Evolutionary conservation across 768 basidiomycete genomes (phyloP).

Genomic region (Termitomyces sp.): DNA sequence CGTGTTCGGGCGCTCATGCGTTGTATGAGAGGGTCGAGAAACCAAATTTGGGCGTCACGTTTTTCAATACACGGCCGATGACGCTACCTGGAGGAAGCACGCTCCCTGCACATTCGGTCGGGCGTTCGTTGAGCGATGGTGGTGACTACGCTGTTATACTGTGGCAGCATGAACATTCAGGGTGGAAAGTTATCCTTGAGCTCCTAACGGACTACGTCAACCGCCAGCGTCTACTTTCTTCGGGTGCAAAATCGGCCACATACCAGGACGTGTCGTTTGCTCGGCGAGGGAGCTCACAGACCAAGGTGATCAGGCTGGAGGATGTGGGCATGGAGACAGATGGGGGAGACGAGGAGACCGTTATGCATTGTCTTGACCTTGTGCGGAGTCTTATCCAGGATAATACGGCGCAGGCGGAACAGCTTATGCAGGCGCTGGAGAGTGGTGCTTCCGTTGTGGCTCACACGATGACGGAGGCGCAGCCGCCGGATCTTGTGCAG

Average conservation of each 20-base stretch:
- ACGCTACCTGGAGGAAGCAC: constrained; percentile 72
- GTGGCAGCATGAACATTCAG: constrained; percentile 81
- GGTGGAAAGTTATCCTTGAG: constrained; percentile 84
- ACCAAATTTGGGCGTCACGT: constrained; percentile 42
- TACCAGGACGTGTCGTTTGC: constrained; percentile 55
- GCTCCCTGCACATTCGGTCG: constrained; percentile 61
- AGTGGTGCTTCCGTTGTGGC: constrained; percentile 46
- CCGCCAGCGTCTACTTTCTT: constrained; percentile 40
- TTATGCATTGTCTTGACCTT: constrained; percentile 75
- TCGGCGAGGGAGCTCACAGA: constrained; percentile 31
- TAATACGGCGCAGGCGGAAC: constrained; percentile 57
- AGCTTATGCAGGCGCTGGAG: constrained; percentile 66
- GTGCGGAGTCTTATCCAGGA: constrained; percentile 72
- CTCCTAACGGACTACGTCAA: constrained; percentile 73
- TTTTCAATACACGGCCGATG: constrained; percentile 61
- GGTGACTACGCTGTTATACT: constrained; percentile 65
- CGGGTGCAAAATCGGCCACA: constrained; percentile 22
- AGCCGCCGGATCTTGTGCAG: constrained; percentile 70
- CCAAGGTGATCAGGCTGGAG: constrained; percentile 46
- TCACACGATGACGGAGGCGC: constrained; percentile 45
- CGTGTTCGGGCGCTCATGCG: constrained; percentile 63
- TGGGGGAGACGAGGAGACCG: constrained; percentile 51
- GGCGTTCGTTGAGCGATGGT: constrained; percentile 69
- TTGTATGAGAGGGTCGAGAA: constrained; percentile 67
- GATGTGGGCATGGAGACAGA: constrained; percentile 73